Evolutionary conservation across 2,329 filamentous ascomycete genomes (phyloP).

Genomic region (Aspergillus fructus): DNA sequence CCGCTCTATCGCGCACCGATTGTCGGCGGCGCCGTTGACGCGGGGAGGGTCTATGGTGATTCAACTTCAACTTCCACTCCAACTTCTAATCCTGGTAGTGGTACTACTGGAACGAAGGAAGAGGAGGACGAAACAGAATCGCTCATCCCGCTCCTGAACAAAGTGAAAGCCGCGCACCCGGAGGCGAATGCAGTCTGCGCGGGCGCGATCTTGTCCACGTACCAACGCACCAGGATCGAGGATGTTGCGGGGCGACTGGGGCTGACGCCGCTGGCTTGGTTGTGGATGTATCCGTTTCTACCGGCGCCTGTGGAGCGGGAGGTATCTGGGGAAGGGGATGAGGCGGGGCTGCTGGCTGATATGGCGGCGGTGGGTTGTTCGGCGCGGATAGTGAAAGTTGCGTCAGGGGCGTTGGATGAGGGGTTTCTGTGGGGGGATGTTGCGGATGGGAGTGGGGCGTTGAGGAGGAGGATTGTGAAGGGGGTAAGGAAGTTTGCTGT

Average conservation of each 20-base stretch:
- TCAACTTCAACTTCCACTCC: too few relatives aligned
- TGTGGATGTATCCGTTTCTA: slow-evolving; percentile 87
- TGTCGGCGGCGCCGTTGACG: slow-evolving; percentile 67
- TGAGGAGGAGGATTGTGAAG: slow-evolving; percentile 50
- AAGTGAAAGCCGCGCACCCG: slow-evolving; percentile 68
- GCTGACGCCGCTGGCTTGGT: slow-evolving; percentile 76
- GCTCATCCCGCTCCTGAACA: slow-evolving; percentile 70
- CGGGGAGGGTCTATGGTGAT: slow-evolving; percentile 67
- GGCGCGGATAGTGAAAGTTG: slow-evolving; percentile 92
- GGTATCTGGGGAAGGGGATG: slow-evolving; percentile 7
- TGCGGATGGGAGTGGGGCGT: slow-evolving; percentile 51
- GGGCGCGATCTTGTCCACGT: slow-evolving; percentile 90
- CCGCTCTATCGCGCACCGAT: slow-evolving; percentile 84
- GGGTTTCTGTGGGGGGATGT: slow-evolving; percentile 79
- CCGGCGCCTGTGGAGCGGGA: slow-evolving; percentile 47
- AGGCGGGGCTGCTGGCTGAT: slow-evolving; percentile 65
- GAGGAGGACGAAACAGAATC: slow-evolving; percentile 80
- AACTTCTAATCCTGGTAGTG: background rate
- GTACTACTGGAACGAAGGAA: background rate
- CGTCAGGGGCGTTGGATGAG: slow-evolving; percentile 83
- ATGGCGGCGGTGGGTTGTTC: slow-evolving; percentile 78
- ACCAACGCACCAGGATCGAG: slow-evolving; percentile 94
- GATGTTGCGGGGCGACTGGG: slow-evolving; percentile 83
- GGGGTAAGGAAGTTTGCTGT: slow-evolving; percentile 62
- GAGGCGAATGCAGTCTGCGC: slow-evolving; percentile 83